Evolutionary conservation across 148 eudicot genomes (phyloP).

Genomic region (Drosera capensis): DNA sequence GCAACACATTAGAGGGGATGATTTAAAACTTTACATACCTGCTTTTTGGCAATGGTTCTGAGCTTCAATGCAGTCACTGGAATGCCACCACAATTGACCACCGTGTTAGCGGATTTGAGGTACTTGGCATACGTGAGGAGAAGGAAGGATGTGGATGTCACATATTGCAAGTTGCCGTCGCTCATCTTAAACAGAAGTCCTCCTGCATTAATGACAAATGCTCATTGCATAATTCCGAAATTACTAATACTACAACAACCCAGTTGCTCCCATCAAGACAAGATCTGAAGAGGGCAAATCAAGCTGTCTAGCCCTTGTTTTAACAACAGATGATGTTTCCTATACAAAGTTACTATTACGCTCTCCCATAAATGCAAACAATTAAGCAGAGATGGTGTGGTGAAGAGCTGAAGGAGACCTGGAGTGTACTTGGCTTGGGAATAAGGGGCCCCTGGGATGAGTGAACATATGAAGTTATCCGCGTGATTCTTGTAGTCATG

Average conservation of each 20-base stretch:
- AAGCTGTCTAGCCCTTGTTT: too few relatives aligned
- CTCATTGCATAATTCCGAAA: not conserved
- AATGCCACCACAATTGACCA: constrained; percentile 50
- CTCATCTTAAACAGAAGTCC: constrained; percentile 63
- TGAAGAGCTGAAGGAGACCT: too few relatives aligned
- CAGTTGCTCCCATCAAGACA: not conserved
- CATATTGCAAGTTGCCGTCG: constrained; percentile 71
- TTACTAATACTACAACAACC: not conserved
- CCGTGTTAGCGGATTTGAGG: constrained; percentile 38
- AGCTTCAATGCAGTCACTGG: constrained; percentile 32
- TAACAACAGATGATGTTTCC: too few relatives aligned
- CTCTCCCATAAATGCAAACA: not conserved
- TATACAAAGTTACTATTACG: not conserved
- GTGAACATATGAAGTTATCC: constrained; percentile 63
- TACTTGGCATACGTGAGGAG: constrained; percentile 73
- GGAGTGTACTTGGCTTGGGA: constrained; percentile 67
- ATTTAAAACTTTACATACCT: too few relatives aligned
- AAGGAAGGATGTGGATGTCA: constrained; percentile 65
- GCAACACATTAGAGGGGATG: not conserved
- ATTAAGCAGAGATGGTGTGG: too few relatives aligned
- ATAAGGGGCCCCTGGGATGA: constrained; percentile 54
- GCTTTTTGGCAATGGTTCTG: constrained; percentile 51
- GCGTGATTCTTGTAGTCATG: constrained; percentile 63
- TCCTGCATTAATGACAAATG: constrained; percentile 16
- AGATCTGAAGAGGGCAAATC: too few relatives aligned